Evolutionary conservation across 331 rosid species (phyloP), one percentile per base, ranked within the genome.

Genomic region (Arachis monticola): DNA sequence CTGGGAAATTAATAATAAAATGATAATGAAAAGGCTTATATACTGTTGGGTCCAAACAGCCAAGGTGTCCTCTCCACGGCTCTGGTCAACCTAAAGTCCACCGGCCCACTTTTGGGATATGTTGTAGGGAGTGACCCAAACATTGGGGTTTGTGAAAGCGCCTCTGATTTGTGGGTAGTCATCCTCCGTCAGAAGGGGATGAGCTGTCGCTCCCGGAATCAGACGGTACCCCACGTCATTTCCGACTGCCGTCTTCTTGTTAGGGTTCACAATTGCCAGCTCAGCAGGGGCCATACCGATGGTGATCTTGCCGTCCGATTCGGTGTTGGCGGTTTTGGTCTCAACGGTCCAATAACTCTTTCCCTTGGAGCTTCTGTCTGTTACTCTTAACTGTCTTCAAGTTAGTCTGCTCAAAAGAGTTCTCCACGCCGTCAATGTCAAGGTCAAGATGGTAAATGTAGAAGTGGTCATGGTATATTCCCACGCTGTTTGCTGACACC

Each of bases 51-150:
- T 78, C 88, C 93, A 88, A 50, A 53, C 46, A 1, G 80, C 89
- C 27, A 88, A 52, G 1, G 83, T 88, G n/a, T 88, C 86, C 0
- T 79, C 87, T 31, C 93, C 93, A 30, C 6, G 83, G 80, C 91
- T 84, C 14, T 82, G 79, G 75, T 88, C 91, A 73, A 73, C 86
- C 46, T 35, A 78, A 0, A 45, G 32, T 5, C 90, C 97, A 55
- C 88, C 87, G 1, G 86, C 95, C 92, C 95, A 91, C 55, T 87
- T 87, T 46, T 86, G 86, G 7, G 86, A 79, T 80, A 77, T 80
- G 32, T 89, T 85, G 42, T 89, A 89, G 0, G 91, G 83, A 0
- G 97, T 89, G 17, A 89, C 84, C 92, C 92, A 86, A 12, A 87
- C 84, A 60, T 83, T 67, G 38, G 65, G 67, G 5, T 84, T 82